phyloP scores from a whole-genome alignment of 106 monocot species.

The Acorus calamus region DNA sequence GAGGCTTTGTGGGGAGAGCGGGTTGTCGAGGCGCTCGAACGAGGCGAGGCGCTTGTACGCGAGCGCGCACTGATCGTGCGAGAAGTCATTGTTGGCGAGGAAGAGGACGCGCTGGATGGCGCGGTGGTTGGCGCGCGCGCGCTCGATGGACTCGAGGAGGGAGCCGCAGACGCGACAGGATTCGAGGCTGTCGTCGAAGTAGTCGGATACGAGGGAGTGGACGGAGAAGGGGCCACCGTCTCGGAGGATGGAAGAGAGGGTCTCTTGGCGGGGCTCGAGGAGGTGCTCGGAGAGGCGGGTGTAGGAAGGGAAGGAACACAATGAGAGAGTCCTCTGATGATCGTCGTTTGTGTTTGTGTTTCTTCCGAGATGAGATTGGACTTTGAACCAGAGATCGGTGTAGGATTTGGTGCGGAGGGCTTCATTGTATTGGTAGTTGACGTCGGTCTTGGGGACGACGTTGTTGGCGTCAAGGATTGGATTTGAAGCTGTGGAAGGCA shows the following conservation, averaged over 20 bases:
- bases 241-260: not conserved
- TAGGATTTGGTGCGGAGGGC: slow-evolving; percentile 46
- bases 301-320: not conserved
- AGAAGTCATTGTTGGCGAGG: too few species aligned
- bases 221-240: too few species aligned
- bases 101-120: too few species aligned
- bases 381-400: slow-evolving; percentile 33
- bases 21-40: slow-evolving; percentile 44
- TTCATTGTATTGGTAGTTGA: slow-evolving; percentile 48
- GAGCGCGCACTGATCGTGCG: too few species aligned
- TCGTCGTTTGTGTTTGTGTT: not conserved
- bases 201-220: not conserved
- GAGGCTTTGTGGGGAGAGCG: slow-evolving; percentile 27
- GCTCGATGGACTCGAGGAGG: too few species aligned
- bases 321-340: slow-evolving; percentile 1
- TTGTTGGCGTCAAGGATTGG: too few species aligned
- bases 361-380: slow-evolving; percentile 13
- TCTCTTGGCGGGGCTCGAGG: slow-evolving; percentile 32
- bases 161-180: too few species aligned
- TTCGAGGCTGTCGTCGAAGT: not conserved
- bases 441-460: not conserved
- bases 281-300: slow-evolving; percentile 19
- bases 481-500: too few species aligned
- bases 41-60: slow-evolving; percentile 6
- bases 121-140: too few species aligned